Conservation (phyloP, 2,329 filamentous ascomycete genomes). For the Neonectria hederae region DNA sequence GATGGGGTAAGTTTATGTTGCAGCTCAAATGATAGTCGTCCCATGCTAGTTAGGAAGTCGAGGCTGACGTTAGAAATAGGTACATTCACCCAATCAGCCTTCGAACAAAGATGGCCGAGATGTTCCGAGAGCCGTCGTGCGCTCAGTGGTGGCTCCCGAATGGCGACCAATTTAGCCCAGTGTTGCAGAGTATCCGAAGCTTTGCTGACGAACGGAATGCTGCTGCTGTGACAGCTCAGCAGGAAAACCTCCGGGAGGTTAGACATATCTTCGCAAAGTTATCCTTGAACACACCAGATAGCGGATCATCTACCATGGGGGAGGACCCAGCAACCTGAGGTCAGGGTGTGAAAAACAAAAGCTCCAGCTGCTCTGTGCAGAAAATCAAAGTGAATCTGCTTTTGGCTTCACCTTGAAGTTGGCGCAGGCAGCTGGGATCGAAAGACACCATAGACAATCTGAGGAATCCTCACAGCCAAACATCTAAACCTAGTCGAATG, state of each 20-base stretch:
- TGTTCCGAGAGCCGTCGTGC: slow-evolving; percentile 77
- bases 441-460: background rate
- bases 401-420: background rate
- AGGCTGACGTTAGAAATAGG: slow-evolving; percentile 55
- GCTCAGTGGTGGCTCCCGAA: slow-evolving; percentile 91
- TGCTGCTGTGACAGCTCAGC: slow-evolving; percentile 64
- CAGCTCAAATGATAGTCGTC: background rate
- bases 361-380: background rate
- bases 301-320: slow-evolving; percentile 16
- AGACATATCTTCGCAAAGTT: slow-evolving; percentile 76
- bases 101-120: slow-evolving; percentile 76
- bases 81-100: slow-evolving; percentile 84
- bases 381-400: slow-evolving; percentile 17
- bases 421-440: background rate
- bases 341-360: background rate
- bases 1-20: slow-evolving; percentile 69
- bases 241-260: slow-evolving; percentile 77
- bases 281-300: slow-evolving; percentile 42
- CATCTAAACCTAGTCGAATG: background rate
- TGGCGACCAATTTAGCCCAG: slow-evolving; percentile 76
- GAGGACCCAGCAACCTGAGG: background rate
- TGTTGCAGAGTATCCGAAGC: slow-evolving; percentile 79
- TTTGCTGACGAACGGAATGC: slow-evolving; percentile 83
- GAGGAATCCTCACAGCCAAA: background rate
- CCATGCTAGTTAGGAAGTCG: background rate